A percentile compares a stretch with the other conserved stretches of the same genome.
phyloP scores from a whole-genome alignment of 768 basidiomycete species.

The Leccinum obscurum region DNA sequence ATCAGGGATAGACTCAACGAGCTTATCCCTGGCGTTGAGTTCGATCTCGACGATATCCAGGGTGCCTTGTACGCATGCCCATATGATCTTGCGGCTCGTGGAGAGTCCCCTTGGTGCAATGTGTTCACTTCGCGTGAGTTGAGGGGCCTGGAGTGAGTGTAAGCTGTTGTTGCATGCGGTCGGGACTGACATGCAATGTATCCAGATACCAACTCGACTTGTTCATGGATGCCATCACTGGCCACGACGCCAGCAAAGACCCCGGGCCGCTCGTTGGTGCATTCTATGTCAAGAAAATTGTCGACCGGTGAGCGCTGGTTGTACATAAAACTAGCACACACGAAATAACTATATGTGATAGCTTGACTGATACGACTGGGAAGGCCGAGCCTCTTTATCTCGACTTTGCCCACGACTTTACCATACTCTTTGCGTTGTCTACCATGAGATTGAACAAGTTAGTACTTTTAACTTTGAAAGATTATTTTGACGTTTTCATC shows the following conservation, averaged over 20 bases:
- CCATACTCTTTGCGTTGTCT: constrained; percentile 39
- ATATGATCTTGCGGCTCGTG: constrained; percentile 39
- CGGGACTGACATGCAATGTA: background rate
- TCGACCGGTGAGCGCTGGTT: constrained; percentile 32
- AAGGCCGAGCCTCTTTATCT: constrained; percentile 35
- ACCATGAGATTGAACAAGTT: constrained; percentile 39
- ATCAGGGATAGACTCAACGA: constrained; percentile 38
- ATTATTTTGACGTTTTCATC: background rate
- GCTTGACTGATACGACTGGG: constrained; percentile 34
- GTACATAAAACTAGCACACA: background rate
- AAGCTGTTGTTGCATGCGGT: background rate
- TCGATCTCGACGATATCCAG: constrained; percentile 32
- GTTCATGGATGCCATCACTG: constrained; percentile 33
- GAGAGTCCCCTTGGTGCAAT: constrained; percentile 41
- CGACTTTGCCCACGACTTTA: constrained; percentile 44
- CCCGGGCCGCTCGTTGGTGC: constrained; percentile 39
- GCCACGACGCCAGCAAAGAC: constrained; percentile 28
- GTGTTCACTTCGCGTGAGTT: constrained; percentile 38
- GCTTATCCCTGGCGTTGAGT: constrained; percentile 33
- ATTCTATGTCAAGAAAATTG: constrained; percentile 39
- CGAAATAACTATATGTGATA: constrained; percentile 4
- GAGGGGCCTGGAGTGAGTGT: constrained; percentile 36
- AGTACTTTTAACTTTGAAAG: background rate
- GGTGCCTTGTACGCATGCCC: constrained; percentile 45
- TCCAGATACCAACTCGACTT: constrained; percentile 40